Base-by-base conservation (phyloP, 139 green algal species). In the Chlorella sp. region DNA sequence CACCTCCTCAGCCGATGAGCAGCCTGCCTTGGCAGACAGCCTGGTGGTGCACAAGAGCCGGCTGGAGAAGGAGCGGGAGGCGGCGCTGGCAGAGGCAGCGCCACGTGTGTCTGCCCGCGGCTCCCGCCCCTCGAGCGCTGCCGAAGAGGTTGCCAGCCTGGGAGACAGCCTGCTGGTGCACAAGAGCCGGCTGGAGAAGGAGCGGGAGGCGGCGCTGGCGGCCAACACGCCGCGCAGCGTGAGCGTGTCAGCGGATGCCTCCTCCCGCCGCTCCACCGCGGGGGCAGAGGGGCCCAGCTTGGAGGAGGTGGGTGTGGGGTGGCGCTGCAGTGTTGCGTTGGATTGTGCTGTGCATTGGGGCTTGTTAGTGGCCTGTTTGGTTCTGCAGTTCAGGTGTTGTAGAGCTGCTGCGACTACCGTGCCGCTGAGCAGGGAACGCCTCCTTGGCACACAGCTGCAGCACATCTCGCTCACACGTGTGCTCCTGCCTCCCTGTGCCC, bases 101-200 rank as follows among this genome's bases (percentile, higher is more conserved):
- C 78, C 78, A 1, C 78, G 62, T 13, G 62, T 73, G 26, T 28
- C 34, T 9, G 56, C 69, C 28, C 30, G 30, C 51, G 28, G 51
- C 47, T 68, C 69, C 69, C 34, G 69, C n/a, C 67, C 38, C 51
- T 23, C 51, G 55, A 51, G 17, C 74, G 30, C 55, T 9, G n/a
- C 55, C 0, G 55, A 69, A 9, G 74, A 34, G 18, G 51, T 30
- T 55, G 36, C 21, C 32, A 47, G 55, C 30, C 36, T 57, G 60
- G 60, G 16, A 25, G 72, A 79, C 41, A 41, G 20, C 20, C 39
- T 85, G 36, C 30, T 32, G 26, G 6, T n/a, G 65, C 84, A 63
- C 41, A 56, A 81, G 74, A 84, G 62, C 51, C 5, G n/a, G 72
- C 65, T 88, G 47, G 57, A 88, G 47, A n/a, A 17, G n/a, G 78